These are phyloP conservation scores for Volvox africanus DNA, from an alignment of 139 green algal genomes.

Conservation along the genomic window DNA sequence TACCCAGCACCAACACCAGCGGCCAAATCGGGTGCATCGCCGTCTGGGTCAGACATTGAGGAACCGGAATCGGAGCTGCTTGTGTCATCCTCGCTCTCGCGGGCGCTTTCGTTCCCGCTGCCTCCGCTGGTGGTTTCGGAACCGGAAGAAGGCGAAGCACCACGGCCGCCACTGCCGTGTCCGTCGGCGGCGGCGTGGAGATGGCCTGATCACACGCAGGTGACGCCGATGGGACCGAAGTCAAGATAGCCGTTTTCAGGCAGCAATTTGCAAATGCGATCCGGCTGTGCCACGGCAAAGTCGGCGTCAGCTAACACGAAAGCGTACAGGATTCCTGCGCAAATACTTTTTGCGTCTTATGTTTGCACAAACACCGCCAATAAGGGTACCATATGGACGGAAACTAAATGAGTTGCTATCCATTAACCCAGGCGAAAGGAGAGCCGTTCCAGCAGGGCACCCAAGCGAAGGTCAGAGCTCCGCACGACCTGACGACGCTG, in stretches of 20 bases:
- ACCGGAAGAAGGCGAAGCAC: not conserved
- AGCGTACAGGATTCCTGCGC: no score
- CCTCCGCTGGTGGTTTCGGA: not conserved
- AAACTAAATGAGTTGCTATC: not conserved
- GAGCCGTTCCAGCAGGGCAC: not conserved
- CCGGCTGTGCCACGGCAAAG: no score
- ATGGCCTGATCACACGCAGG: not conserved
- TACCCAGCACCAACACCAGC: not conserved
- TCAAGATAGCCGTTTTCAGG: no score
- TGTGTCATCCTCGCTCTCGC: not conserved
- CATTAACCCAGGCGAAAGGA: not conserved
- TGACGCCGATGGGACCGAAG: no score
- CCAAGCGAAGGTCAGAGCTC: not conserved
- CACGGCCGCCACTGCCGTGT: not conserved
- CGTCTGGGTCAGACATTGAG: not conserved
- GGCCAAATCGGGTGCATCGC: not conserved
- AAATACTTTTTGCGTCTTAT: no score
- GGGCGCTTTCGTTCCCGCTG: conserved; percentile 18
- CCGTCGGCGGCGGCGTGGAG: not conserved
- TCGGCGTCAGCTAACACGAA: no score
- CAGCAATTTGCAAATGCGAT: no score
- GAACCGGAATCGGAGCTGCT: not conserved
- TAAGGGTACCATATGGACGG: no score
- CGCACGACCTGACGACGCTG: not conserved
- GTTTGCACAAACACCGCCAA: no score